A percentile compares a stretch with the other conserved stretches of the same genome.
Evolutionary conservation across 495 filamentous ascomycete species (phyloP).

Genomic region (Penicillium parvum): DNA sequence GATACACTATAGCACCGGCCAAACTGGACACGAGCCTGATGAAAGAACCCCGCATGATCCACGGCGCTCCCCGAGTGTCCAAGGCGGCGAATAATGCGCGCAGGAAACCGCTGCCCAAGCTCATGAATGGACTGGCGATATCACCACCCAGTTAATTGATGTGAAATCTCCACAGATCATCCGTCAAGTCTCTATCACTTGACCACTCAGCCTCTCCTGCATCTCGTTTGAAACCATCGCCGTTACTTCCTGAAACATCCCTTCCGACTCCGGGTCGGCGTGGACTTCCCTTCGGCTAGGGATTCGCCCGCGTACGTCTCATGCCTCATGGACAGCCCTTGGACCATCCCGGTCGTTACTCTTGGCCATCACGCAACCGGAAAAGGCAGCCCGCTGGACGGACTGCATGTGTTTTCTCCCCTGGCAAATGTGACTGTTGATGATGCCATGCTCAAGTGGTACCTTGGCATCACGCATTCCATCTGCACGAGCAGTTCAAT

Average conservation of each 20-base stretch:
- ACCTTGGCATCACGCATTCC: too few relatives aligned
- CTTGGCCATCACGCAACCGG: neutral
- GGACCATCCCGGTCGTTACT: conserved; percentile 4
- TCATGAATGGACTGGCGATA: conserved; percentile 52
- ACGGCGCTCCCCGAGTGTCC: conserved; percentile 65
- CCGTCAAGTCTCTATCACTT: conserved; percentile 4
- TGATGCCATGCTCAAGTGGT: too few relatives aligned
- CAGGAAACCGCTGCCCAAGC: conserved; percentile 72
- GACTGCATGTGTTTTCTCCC: conserved; percentile 4
- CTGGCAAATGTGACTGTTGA: too few relatives aligned
- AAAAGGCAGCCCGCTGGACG: conserved; percentile 15
- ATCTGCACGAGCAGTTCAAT: too few relatives aligned
- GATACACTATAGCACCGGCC: conserved; percentile 56
- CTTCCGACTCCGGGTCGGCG: neutral
- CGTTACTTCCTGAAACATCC: conserved; percentile 4
- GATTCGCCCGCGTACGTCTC: neutral
- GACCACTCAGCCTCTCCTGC: conserved; percentile 4
- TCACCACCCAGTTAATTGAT: conserved; percentile 38
- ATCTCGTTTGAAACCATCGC: neutral
- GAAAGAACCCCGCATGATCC: conserved; percentile 78
- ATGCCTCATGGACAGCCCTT: conserved; percentile 1
- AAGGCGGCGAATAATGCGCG: conserved; percentile 54
- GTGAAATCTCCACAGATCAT: conserved; percentile 10
- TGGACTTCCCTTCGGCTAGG: neutral
- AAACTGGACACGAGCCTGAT: conserved; percentile 82